These are phyloP conservation scores for Lasiodiplodia sp. DNA, from an alignment of 2,329 filamentous ascomycete species.

Conservation along the genomic window DNA sequence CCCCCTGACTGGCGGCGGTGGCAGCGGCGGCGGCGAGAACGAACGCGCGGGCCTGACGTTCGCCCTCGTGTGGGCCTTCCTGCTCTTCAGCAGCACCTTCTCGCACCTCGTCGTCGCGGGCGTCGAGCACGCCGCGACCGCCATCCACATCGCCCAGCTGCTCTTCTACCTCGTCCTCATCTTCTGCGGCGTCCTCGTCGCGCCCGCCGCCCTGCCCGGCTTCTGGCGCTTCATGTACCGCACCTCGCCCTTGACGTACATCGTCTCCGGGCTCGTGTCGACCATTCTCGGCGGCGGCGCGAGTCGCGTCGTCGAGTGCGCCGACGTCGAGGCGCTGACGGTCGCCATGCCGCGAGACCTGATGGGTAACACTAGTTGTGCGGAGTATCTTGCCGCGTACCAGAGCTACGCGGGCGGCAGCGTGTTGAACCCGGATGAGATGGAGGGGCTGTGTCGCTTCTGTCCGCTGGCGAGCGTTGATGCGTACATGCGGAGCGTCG, in stretches of 20 bases:
- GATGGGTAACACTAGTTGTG: slow-evolving; percentile 47
- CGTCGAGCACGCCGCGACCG: slow-evolving; percentile 72
- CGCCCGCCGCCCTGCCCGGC: slow-evolving; percentile 58
- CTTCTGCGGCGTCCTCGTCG: too few relatives aligned
- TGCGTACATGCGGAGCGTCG: slow-evolving; percentile 83
- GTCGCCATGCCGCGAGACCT: slow-evolving; percentile 47
- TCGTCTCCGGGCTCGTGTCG: slow-evolving; percentile 51
- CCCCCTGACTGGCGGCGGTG: slow-evolving; percentile 37
- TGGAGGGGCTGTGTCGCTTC: slow-evolving; percentile 44
- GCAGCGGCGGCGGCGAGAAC: slow-evolving; percentile 35
- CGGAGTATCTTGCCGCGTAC: slow-evolving; percentile 54
- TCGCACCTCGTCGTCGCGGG: slow-evolving; percentile 76
- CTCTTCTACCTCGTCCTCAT: slow-evolving; percentile 65
- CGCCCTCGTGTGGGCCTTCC: slow-evolving; percentile 69
- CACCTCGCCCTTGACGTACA: slow-evolving; percentile 72
- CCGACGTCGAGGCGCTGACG: slow-evolving; percentile 49
- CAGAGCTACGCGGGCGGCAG: slow-evolving; percentile 39
- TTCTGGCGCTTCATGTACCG: slow-evolving; percentile 85
- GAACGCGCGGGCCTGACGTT: slow-evolving; percentile 71
- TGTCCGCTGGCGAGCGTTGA: slow-evolving; percentile 69
- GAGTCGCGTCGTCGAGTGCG: slow-evolving; percentile 56
- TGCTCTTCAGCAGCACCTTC: slow-evolving; percentile 76
- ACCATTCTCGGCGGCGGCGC: slow-evolving; percentile 49
- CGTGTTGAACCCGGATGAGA: slow-evolving; percentile 43
- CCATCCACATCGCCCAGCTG: slow-evolving; percentile 67